Base-by-base conservation (phyloP, 441 rosid species). In the Sinapis alba region DNA sequence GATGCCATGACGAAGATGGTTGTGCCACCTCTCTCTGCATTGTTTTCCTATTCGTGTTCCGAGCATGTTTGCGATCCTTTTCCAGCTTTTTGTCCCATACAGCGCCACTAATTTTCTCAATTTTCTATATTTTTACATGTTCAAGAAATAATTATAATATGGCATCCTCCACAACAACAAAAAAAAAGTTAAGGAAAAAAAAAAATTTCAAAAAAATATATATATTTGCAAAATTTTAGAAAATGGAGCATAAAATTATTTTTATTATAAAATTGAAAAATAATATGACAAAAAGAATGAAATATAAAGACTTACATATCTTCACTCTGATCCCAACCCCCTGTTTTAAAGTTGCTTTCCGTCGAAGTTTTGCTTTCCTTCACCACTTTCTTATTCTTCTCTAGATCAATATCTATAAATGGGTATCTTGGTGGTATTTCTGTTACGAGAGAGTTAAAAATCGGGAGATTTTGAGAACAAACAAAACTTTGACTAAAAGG, bases 11-110 rank as follows among this genome's bases (percentile, higher is more conserved):
- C 91, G 77, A 61, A 89, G 75, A n/a, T n/a, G n/a, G n/a, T n/a
- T n/a, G n/a, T n/a, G n/a, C n/a, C n/a, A n/a, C n/a, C n/a, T n/a
- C n/a, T 93, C 98, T 2, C 96, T 87, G 67, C 97, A 93, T 79
- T 89, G 96, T 76, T 91, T 93, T 32, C 97, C 94, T 7, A 78
- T 84, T 72, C 97, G 83, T 68, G 91, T 95, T 12, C 12, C 79
- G 50, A 91, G 38, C 15, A 59, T 74, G 77, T 86, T 87, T 13
- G 94, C 94, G 21, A 91, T 81, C 68, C 73, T 74, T 16, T 87
- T 84, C 98, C 97, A 93, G 73, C 86, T 87, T 65, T 85, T 80
- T 2, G 69, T 77, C 64, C 97, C 97, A 76, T 84, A 60, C 73
- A 82, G 83, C 81, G 78, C 77, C 83, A 90, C 95, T 74, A 86